Conservation (phyloP, 768 basidiomycete species). For the Psilocybe azurescens region DNA sequence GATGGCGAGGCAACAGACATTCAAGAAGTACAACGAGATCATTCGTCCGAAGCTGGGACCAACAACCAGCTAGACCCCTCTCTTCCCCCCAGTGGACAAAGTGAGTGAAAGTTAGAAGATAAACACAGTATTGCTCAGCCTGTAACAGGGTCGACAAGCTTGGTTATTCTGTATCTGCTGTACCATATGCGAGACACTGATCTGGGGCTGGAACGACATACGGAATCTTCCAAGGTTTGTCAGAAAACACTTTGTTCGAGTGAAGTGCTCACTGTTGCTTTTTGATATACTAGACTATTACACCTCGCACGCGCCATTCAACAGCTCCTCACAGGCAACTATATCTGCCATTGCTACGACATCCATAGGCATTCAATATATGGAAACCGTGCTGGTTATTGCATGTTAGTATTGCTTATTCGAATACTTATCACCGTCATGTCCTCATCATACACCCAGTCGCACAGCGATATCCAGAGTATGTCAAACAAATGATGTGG, state of each 20-base stretch:
- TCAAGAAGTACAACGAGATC: not conserved
- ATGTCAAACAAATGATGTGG: slow-evolving; percentile 6
- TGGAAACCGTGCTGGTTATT: slow-evolving; percentile 1
- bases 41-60: not conserved
- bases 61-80: not conserved
- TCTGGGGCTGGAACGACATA: slow-evolving; percentile 5
- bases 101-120: not conserved
- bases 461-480: slow-evolving; percentile 8
- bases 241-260: no score
- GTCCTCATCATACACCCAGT: not conserved
- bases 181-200: not conserved
- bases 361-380: slow-evolving; percentile 2
- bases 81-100: not conserved
- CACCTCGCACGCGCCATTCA: slow-evolving; percentile 3
- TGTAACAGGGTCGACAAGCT: slow-evolving; percentile 1
- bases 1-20: not conserved
- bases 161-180: not conserved
- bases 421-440: no score
- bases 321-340: not conserved
- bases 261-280: not conserved
- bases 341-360: not conserved
- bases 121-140: no score
- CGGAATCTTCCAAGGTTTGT: slow-evolving; percentile 1
- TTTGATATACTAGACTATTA: not conserved
- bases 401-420: not conserved